phyloP scores from a whole-genome alignment of 2,329 filamentous ascomycete genomes.

The Epichloe typhina region DNA sequence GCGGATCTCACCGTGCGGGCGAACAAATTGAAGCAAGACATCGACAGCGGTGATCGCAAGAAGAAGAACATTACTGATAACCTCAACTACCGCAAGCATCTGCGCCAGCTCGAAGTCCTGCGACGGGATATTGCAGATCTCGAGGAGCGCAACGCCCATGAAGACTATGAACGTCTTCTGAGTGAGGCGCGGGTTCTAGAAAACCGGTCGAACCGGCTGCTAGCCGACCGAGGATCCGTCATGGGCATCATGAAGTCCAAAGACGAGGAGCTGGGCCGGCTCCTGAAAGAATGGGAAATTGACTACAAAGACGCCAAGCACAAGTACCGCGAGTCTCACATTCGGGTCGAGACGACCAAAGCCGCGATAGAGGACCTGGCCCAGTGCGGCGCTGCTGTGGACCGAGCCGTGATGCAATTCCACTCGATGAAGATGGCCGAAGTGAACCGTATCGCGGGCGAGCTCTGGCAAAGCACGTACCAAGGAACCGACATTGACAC shows the following conservation, averaged over 20 bases:
- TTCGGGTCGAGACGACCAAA: conserved; percentile 83
- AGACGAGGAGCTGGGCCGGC: conserved; percentile 61
- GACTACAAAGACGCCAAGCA: conserved; percentile 74
- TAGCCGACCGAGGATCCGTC: conserved; percentile 60
- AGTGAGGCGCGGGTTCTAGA: conserved; percentile 56
- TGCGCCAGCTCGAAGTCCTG: conserved; percentile 54
- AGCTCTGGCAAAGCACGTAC: conserved; percentile 96
- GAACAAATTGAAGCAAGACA: conserved; percentile 65
- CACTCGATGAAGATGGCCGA: conserved; percentile 97
- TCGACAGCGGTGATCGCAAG: conserved; percentile 67
- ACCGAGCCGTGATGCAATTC: conserved; percentile 96
- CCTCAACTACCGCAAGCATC: conserved; percentile 67
- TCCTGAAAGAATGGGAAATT: conserved; percentile 68
- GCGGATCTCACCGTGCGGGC: conserved; percentile 52
- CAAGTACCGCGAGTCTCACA: conserved; percentile 76
- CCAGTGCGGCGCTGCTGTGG: conserved; percentile 70
- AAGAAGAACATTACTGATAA: conserved; percentile 86
- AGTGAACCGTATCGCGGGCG: conserved; percentile 86
- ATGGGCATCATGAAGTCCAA: conserved; percentile 73
- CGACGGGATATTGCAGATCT: conserved; percentile 59
- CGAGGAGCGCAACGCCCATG: conserved; percentile 65
- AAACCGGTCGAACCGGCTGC: conserved; percentile 51
- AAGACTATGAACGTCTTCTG: conserved; percentile 65
- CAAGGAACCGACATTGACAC: conserved; percentile 95
- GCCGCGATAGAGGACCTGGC: conserved; percentile 83